phyloP scores from a whole-genome alignment of 495 filamentous ascomycete species.

The Aspergillus campestris region DNA sequence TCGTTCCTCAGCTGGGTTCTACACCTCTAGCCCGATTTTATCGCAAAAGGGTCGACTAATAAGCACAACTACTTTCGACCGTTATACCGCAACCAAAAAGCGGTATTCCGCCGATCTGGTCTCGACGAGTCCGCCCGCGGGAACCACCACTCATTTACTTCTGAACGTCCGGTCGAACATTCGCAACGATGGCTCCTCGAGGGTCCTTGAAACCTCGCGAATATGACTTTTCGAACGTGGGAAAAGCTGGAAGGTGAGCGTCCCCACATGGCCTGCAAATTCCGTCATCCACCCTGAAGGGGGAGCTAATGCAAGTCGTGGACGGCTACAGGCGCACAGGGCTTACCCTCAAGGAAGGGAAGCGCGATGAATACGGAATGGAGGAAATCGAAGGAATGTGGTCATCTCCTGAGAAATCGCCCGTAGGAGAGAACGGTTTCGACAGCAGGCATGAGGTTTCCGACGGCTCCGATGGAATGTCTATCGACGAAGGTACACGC shows the following conservation, averaged over 20 bases:
- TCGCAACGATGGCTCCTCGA: conserved; percentile 37
- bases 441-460: conserved; percentile 20
- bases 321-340: conserved; percentile 61
- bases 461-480: conserved; percentile 39
- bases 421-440: conserved; percentile 32
- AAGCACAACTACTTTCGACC: no score
- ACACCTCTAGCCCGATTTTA: neutral
- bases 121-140: neutral
- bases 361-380: conserved; percentile 86
- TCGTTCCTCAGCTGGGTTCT: conserved; percentile 3
- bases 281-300: neutral
- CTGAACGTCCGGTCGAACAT: neutral
- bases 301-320: conserved; percentile 8
- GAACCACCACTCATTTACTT: neutral
- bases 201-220: conserved; percentile 44
- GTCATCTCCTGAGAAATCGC: conserved; percentile 71
- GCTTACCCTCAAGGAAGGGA: conserved; percentile 68
- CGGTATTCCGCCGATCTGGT: neutral
- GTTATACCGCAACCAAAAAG: no score
- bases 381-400: conserved; percentile 79
- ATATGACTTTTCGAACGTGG: conserved; percentile 55
- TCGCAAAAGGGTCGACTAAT: conserved; percentile 5
- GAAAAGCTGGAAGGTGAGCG: conserved; percentile 54
- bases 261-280: neutral
- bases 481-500: conserved; percentile 39